Percentiles rank a stretch among this genome's conserved stretches.
phyloP scores from a whole-genome alignment of 2,329 filamentous ascomycete genomes.

The Hortaea sp. region DNA sequence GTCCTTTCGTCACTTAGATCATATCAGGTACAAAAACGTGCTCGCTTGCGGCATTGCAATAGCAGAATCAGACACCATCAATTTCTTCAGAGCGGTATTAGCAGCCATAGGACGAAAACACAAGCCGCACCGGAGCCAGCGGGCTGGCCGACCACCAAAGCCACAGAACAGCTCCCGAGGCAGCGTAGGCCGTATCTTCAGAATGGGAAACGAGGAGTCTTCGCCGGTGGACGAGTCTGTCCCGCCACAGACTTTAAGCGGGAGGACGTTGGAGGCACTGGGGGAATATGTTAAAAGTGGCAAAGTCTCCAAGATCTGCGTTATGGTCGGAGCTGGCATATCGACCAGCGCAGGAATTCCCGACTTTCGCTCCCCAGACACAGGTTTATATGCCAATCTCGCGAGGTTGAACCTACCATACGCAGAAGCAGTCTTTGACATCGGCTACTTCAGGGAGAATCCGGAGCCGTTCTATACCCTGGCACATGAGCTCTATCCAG shows the following conservation, averaged over 20 bases:
- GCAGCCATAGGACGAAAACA: constrained; percentile 43
- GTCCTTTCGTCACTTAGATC: no score
- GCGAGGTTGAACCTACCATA: constrained; percentile 75
- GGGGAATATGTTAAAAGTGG: constrained; percentile 72
- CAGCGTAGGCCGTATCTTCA: constrained; percentile 27
- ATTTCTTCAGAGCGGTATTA: constrained; percentile 3
- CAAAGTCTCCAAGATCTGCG: constrained; percentile 60
- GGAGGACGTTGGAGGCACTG: constrained; percentile 61
- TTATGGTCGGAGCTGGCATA: constrained; percentile 77
- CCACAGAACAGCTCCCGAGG: constrained; percentile 14
- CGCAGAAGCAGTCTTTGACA: constrained; percentile 89
- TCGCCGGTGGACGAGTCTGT: constrained; percentile 54
- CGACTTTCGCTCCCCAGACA: constrained; percentile 88
- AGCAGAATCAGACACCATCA: not conserved
- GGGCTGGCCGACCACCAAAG: constrained; percentile 16
- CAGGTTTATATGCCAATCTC: constrained; percentile 88
- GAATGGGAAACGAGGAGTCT: constrained; percentile 83
- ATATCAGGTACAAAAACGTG: no score
- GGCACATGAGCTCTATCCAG: constrained; percentile 85
- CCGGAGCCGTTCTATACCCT: constrained; percentile 87
- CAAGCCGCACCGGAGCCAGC: constrained; percentile 32
- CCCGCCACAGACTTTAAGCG: constrained; percentile 54
- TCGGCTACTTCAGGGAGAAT: constrained; percentile 74
- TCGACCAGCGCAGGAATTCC: constrained; percentile 67
- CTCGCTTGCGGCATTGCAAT: no score